phyloP scores from a whole-genome alignment of 345 rosid species.

The Mallotus nudiflorus region DNA sequence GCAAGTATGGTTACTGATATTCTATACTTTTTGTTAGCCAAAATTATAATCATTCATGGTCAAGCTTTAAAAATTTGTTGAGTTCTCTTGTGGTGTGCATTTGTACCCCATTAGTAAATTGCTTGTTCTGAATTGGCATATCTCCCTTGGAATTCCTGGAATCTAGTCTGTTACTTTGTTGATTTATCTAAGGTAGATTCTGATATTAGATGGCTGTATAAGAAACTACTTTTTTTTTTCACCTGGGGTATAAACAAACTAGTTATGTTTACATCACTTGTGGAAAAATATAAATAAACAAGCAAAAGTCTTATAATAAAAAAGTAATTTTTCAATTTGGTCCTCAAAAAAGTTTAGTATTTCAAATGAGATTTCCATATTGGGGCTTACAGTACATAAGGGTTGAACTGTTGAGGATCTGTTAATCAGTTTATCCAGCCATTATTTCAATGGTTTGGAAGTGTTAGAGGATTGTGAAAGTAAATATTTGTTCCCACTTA shows the following conservation, averaged over 20 bases:
- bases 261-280: too few species aligned
- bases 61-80: too few species aligned
- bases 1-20: constrained; percentile 41
- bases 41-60: neutral
- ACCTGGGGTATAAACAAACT: too few species aligned
- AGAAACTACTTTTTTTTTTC: too few species aligned
- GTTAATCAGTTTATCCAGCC: neutral
- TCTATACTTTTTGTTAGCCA: neutral
- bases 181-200: neutral
- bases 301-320: neutral
- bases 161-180: neutral
- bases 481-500: neutral
- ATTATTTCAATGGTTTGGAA: neutral
- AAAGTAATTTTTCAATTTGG: neutral
- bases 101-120: neutral
- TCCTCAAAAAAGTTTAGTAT: neutral
- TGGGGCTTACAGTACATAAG: neutral
- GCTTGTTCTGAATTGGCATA: neutral
- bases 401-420: neutral
- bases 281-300: too few species aligned
- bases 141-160: constrained; percentile 6
- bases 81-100: neutral
- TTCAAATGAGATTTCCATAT: neutral
- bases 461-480: neutral
- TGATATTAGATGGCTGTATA: neutral